Conservation (phyloP, 805 yeast genomes). For the Wickerhamomyces strasburgensis region DNA sequence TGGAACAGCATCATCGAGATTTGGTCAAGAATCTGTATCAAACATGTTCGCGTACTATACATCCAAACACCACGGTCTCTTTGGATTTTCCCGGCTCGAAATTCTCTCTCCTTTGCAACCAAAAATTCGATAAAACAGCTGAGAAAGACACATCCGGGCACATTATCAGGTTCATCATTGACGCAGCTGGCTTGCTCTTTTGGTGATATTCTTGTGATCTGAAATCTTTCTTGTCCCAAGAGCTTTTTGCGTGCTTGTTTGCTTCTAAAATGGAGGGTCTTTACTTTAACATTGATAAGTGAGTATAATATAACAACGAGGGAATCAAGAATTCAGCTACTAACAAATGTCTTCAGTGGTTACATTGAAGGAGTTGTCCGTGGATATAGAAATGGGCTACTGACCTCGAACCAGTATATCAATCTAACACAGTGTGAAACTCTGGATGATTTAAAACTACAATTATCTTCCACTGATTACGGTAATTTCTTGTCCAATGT, state of each 20-base stretch:
- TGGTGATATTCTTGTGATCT: background rate
- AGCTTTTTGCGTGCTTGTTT: too few relatives aligned
- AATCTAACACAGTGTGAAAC: conserved; percentile 95
- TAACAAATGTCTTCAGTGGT: conserved; percentile 42
- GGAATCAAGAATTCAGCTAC: background rate
- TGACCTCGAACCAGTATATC: conserved; percentile 74
- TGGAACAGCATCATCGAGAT: background rate
- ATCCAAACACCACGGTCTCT: background rate
- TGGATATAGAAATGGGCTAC: conserved; percentile 83
- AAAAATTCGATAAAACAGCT: background rate
- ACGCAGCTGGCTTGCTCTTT: background rate
- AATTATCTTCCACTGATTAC: conserved; percentile 92
- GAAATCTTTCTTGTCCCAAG: too few relatives aligned
- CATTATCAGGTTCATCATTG: background rate
- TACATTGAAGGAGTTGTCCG: conserved; percentile 92
- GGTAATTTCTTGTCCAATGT: conserved; percentile 84
- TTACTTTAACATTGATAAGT: conserved; percentile 76
- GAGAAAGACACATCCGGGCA: too few relatives aligned
- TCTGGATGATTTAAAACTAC: conserved; percentile 89
- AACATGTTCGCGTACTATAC: background rate
- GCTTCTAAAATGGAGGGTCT: conserved; percentile 74
- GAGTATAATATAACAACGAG: conserved; percentile 2
- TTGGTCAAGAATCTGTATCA: too few relatives aligned
- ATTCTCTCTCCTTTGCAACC: background rate
- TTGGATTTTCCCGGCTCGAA: background rate